Evolutionary conservation across 129 eudicot genomes (phyloP).

Genomic region (Kitagawia praeruptora): DNA sequence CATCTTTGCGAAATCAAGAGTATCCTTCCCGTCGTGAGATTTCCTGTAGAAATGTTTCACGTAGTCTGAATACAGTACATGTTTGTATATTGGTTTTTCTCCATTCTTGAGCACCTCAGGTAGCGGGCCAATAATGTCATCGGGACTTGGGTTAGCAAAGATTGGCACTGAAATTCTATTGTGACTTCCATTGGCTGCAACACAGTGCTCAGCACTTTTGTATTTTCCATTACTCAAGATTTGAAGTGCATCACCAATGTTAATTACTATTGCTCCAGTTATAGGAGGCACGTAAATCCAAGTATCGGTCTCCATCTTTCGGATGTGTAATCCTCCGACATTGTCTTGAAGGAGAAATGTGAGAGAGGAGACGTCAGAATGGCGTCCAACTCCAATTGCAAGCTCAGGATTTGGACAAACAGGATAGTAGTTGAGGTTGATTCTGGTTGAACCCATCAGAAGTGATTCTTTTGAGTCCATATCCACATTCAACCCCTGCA

Average conservation of each 20-base stretch:
- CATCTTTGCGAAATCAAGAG: background rate
- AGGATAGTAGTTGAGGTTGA: constrained; percentile 2
- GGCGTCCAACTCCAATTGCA: background rate
- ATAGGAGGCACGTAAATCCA: background rate
- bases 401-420: background rate
- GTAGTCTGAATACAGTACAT: background rate
- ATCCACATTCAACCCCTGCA: background rate
- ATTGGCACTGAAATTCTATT: background rate
- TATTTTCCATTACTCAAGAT: background rate
- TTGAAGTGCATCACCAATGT: background rate
- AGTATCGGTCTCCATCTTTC: background rate
- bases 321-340: background rate
- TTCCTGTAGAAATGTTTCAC: constrained; percentile 4
- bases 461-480: background rate
- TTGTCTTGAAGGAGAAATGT: background rate
- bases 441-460: background rate
- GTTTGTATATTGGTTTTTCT: background rate
- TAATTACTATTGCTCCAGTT: background rate
- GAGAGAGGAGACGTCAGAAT: background rate
- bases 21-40: background rate
- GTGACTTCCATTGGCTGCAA: background rate
- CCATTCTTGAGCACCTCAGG: background rate
- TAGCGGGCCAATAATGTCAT: background rate
- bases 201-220: background rate
- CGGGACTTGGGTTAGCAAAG: background rate